phyloP scores from a whole-genome alignment of 83 land plant genomes.

The Isoetes engelmannii region DNA sequence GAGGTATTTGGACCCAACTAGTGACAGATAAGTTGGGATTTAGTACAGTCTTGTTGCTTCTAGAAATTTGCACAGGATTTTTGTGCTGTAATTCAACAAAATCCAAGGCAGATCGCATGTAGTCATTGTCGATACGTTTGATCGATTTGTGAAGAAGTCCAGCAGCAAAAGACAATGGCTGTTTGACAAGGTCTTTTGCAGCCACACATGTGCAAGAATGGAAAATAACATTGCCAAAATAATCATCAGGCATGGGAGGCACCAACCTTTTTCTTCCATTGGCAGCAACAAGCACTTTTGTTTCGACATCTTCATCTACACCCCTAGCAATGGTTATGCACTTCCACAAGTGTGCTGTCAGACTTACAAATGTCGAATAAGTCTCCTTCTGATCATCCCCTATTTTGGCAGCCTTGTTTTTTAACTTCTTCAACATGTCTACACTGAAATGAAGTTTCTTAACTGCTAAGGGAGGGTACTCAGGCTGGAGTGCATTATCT shows the following conservation, averaged over 20 bases:
- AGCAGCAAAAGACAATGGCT: slow-evolving; percentile 30
- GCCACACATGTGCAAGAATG: slow-evolving; percentile 24
- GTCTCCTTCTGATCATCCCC: slow-evolving; percentile 7
- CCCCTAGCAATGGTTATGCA: slow-evolving; percentile 38
- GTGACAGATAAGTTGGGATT: slow-evolving; percentile 36
- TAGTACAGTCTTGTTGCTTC: slow-evolving; percentile 29
- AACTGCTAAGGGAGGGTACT: slow-evolving; percentile 18
- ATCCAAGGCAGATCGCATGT: slow-evolving; percentile 33
- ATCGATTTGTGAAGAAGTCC: slow-evolving; percentile 24
- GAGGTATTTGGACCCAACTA: slow-evolving; percentile 38
- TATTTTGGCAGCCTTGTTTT: slow-evolving; percentile 21
- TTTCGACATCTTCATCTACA: slow-evolving; percentile 26
- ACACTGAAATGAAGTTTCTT: slow-evolving; percentile 32
- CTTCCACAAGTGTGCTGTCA: slow-evolving; percentile 33
- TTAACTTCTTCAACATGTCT: slow-evolving; percentile 21
- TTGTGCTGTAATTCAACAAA: slow-evolving; percentile 16
- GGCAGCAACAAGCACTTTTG: slow-evolving; percentile 23
- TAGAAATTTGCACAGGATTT: slow-evolving; percentile 22
- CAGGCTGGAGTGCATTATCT: slow-evolving; percentile 2
- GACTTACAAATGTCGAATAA: slow-evolving; percentile 33
- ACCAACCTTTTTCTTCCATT: slow-evolving; percentile 26
- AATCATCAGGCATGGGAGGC: slow-evolving; percentile 20
- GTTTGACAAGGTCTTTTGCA: slow-evolving; percentile 13
- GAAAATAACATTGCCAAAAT: slow-evolving; percentile 36
- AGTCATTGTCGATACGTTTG: slow-evolving; percentile 24